Conservation (phyloP, 2,329 filamentous ascomycete species). For the Zasmidium citrigriseum region DNA sequence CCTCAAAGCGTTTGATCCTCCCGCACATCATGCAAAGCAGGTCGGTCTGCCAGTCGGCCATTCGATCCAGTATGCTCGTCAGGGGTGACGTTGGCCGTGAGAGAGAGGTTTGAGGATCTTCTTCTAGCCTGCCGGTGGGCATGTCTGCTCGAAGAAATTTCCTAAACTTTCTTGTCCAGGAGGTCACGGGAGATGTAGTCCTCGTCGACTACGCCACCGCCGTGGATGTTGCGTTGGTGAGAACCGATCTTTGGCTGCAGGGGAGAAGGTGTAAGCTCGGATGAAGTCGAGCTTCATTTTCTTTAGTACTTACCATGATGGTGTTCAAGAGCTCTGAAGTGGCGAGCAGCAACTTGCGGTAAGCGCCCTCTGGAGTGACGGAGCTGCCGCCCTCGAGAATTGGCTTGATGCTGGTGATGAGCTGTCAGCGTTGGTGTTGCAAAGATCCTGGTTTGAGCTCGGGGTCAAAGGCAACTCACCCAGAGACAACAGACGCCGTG, state of each 20-base stretch:
- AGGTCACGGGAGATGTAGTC: conserved; percentile 17
- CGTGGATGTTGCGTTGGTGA: conserved; percentile 30
- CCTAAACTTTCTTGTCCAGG: conserved; percentile 11
- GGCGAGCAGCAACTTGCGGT: conserved; percentile 27
- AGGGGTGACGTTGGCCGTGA: background rate
- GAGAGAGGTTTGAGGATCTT: background rate
- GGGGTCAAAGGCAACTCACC: background rate
- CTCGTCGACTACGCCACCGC: conserved; percentile 31
- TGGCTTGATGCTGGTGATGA: conserved; percentile 22
- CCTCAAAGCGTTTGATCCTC: background rate
- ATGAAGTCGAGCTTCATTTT: background rate
- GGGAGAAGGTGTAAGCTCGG: background rate
- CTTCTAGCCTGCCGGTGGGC: background rate
- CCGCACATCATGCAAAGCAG: background rate
- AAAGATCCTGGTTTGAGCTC: background rate
- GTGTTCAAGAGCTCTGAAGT: conserved; percentile 27
- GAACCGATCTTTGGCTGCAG: conserved; percentile 20
- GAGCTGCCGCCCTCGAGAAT: conserved; percentile 25
- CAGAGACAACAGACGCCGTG: background rate
- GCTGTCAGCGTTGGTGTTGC: background rate
- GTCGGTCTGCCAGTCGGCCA: background rate
- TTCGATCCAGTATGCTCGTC: background rate
- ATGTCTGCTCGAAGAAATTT: background rate
- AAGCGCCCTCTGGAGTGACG: conserved; percentile 21
- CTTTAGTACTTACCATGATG: conserved; percentile 11